phyloP scores from a whole-genome alignment of 768 basidiomycete genomes.

The Suillus variegatus region DNA sequence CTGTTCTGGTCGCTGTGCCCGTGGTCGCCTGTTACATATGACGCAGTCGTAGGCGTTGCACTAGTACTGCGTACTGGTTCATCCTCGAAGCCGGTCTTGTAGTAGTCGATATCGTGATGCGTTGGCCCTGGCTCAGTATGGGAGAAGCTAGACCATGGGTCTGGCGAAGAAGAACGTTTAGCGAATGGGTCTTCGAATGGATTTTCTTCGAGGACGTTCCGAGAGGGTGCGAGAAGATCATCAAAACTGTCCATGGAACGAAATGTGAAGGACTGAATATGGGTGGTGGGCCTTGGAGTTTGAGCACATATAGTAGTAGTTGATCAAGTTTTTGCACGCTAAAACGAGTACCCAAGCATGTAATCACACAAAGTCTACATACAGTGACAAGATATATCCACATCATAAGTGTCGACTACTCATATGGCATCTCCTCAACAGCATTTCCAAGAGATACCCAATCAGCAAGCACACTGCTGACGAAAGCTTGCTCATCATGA shows the following conservation, averaged over 20 bases:
- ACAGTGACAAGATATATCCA: constrained; percentile 1
- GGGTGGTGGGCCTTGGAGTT: background rate
- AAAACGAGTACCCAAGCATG: background rate
- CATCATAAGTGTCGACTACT: constrained; percentile 42
- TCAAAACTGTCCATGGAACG: constrained; percentile 68
- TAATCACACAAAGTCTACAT: background rate
- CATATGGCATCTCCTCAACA: constrained; percentile 83
- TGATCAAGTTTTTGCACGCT: background rate
- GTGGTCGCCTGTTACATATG: constrained; percentile 35
- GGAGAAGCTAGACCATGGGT: constrained; percentile 74
- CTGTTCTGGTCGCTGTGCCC: constrained; percentile 32
- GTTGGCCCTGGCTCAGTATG: constrained; percentile 27
- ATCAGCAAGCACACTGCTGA: constrained; percentile 60
- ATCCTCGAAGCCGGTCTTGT: constrained; percentile 30
- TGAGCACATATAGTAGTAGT: background rate
- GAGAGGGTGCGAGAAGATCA: constrained; percentile 67
- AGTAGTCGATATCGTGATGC: constrained; percentile 27
- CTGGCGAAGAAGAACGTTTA: constrained; percentile 66
- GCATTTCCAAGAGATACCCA: constrained; percentile 76
- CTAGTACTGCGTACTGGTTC: constrained; percentile 21
- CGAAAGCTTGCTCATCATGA: constrained; percentile 70
- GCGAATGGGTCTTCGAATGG: constrained; percentile 76
- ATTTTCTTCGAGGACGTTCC: constrained; percentile 66
- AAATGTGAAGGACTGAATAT: background rate
- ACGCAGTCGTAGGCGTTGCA: constrained; percentile 31